Evolutionary conservation across 352 stramenopile genomes (phyloP), one percentile per base, ranked within the genome.

Genomic region (Saprolegnia diclina): DNA sequence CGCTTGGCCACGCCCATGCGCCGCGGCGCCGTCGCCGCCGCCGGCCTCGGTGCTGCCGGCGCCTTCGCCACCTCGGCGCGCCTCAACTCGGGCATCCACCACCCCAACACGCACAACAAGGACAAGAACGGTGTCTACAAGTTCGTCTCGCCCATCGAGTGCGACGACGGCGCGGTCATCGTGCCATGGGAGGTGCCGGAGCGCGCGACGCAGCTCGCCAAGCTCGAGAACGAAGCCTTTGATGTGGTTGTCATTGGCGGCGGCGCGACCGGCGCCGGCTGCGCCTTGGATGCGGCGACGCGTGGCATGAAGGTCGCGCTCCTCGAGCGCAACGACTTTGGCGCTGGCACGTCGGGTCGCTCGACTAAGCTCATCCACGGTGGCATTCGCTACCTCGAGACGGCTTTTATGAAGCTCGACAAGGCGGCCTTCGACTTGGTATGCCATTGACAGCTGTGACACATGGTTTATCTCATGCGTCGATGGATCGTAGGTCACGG

Each of bases 301-400:
- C 87, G 93, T 61, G 94, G 94, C 13, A 86, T 98, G 45, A 97
- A 95, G 73, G 96, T 92, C 44, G 94, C 92, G 6, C 81, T 98
- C 13, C 87, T 98, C 14, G 94, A 98, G 63, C 85, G 85, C 29
- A 82, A 86, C 62, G 94, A 98, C 77, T 98, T 98, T 75, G 89
- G 84, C 21, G 85, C 91, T 0, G 94, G 94, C 65, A 98, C 94
- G 26, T 97, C 90, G 0, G 88, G 90, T 14, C 81, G 94, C 68
- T 97, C 90, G 29, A 98, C 94, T 53, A 98, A 98, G 80, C 88
- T 98, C 48, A 97, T 98, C 72, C 94, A 98, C 78, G 94, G 94
- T 54, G 94, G 94, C 65, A 97, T 98, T 67, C 89, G 94, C 6
- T 98, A 98, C 77, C 76, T 98, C 38, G 92, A 98, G 75, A 94